phyloP scores from a whole-genome alignment of 176 grass and related monocot genomes.

The Dactylis glomerata region DNA sequence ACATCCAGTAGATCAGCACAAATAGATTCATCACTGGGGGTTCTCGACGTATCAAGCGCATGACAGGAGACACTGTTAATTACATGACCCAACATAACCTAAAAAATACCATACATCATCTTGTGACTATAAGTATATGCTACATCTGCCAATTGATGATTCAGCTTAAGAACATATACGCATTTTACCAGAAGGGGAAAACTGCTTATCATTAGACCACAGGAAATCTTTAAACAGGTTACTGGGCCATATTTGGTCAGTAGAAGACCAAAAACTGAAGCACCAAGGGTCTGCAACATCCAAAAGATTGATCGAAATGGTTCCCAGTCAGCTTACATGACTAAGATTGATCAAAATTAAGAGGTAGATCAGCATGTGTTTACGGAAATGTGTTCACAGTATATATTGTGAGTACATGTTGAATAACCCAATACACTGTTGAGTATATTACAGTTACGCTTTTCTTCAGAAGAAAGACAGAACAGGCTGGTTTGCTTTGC shows the following conservation, averaged over 20 bases:
- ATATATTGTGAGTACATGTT: too few species aligned
- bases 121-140: conserved; percentile 1
- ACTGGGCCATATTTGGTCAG: conserved; percentile 79
- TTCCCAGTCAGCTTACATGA: too few species aligned
- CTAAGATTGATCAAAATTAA: too few species aligned
- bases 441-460: too few species aligned
- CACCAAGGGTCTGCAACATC: conserved; percentile 69
- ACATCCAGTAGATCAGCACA: conserved; percentile 60
- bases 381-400: too few species aligned
- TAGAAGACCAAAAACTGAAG: conserved; percentile 87
- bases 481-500: too few species aligned
- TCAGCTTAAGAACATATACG: not conserved
- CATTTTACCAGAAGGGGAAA: conserved; percentile 81
- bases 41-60: conserved; percentile 74
- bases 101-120: conserved; percentile 38
- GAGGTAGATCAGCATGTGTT: too few species aligned
- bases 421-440: too few species aligned
- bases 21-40: conserved; percentile 47
- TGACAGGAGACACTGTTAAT: conserved; percentile 80
- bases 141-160: conserved; percentile 11
- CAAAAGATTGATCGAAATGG: too few species aligned
- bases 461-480: too few species aligned
- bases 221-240: conserved; percentile 83
- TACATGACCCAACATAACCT: conserved; percentile 87
- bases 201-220: conserved; percentile 71